phyloP scores from a whole-genome alignment of 116 monocot genomes.

The Zostera marina region DNA sequence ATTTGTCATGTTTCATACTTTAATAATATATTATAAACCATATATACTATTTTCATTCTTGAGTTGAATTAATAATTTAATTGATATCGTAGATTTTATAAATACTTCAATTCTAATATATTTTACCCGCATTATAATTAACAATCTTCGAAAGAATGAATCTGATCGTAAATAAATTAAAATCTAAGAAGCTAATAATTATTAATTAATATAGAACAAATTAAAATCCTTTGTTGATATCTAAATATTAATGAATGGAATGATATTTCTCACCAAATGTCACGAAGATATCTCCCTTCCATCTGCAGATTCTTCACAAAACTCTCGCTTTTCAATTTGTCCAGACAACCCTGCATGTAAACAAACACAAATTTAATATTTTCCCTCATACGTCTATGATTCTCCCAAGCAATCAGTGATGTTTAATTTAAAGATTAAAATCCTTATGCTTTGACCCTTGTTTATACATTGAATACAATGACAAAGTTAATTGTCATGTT shows the following conservation, averaged over 20 bases:
- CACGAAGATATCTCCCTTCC: constrained; percentile 76
- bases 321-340: constrained; percentile 57
- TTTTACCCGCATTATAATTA: no score
- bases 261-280: constrained; percentile 44
- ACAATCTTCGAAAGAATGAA: not conserved
- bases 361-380: not conserved
- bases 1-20: no score
- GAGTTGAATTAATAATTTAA: no score
- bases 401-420: no score
- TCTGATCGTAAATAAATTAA: not conserved
- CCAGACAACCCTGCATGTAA: constrained; percentile 51
- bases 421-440: no score
- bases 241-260: constrained; percentile 1
- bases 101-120: no score
- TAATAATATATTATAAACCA: no score
- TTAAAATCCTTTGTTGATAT: not conserved
- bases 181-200: not conserved
- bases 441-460: no score
- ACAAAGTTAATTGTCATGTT: no score
- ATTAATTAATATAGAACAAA: not conserved
- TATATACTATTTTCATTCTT: no score
- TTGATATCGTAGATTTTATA: no score
- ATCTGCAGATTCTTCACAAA: constrained; percentile 67
- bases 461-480: no score
- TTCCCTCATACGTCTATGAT: not conserved